Percentiles rank a stretch among this genome's conserved stretches.
Conservation (phyloP, 306 rosid species). For the Luffa acutangula region DNA sequence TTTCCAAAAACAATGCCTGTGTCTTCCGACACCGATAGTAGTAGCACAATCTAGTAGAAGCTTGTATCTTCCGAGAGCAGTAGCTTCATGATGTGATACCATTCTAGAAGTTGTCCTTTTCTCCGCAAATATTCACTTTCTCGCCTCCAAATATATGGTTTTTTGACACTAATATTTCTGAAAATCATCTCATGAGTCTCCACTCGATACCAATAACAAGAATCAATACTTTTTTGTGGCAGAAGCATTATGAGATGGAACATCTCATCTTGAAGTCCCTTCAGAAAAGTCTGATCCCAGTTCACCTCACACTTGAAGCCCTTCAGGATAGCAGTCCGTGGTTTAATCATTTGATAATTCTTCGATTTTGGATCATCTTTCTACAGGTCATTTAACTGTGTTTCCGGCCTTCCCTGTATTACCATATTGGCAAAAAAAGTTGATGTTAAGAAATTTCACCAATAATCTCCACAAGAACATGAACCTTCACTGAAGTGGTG, state of each 20-base stretch:
- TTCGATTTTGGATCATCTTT: background rate
- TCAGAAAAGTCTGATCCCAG: background rate
- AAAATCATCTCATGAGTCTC: background rate
- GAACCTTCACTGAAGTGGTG: slow-evolving; percentile 69
- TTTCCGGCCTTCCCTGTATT: background rate
- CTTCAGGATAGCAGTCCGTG: background rate
- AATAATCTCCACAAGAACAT: slow-evolving; percentile 80
- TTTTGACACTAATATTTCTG: background rate
- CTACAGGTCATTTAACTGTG: too few relatives aligned
- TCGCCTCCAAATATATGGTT: background rate
- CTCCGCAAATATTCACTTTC: background rate
- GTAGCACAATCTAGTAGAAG: background rate
- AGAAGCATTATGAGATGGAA: background rate
- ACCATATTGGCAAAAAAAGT: background rate
- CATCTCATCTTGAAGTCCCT: background rate
- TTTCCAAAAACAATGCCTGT: background rate
- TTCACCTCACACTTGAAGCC: background rate
- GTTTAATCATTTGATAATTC: background rate
- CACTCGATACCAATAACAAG: background rate
- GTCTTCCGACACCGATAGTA: background rate
- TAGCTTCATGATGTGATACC: background rate
- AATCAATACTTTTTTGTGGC: background rate
- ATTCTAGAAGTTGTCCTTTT: background rate
- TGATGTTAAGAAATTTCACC: slow-evolving; percentile 28
- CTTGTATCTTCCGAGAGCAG: background rate